These are phyloP conservation scores for Coemansia erecta DNA, from an alignment of 192 early-diverging fungal species.

Conservation along the genomic window DNA sequence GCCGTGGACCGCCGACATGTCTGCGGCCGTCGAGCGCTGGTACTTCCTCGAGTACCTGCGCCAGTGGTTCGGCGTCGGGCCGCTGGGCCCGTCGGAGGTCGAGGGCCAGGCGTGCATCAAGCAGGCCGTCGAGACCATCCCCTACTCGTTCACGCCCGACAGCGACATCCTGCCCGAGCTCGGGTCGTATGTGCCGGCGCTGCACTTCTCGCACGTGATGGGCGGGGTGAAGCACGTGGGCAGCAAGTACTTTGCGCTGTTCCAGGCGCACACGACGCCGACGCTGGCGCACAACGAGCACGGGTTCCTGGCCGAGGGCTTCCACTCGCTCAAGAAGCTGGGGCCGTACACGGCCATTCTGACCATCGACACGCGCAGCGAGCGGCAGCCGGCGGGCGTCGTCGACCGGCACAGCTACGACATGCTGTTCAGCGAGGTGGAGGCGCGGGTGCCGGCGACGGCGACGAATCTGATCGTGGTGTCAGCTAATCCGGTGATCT, in stretches of 20 bases:
- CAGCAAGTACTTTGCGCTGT: constrained; percentile 72
- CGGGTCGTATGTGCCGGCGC: constrained; percentile 67
- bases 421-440: constrained; percentile 56
- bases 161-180: constrained; percentile 76
- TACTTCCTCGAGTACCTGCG: constrained; percentile 66
- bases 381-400: constrained; percentile 65
- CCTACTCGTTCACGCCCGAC: constrained; percentile 77
- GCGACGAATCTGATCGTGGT: constrained; percentile 70
- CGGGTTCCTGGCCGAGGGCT: constrained; percentile 54
- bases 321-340: constrained; percentile 63
- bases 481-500: constrained; percentile 68
- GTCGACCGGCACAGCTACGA: constrained; percentile 64
- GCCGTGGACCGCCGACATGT: constrained; percentile 60
- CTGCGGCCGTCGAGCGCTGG: constrained; percentile 59
- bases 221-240: constrained; percentile 67
- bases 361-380: constrained; percentile 69
- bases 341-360: constrained; percentile 69
- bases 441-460: constrained; percentile 53
- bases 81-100: constrained; percentile 10
- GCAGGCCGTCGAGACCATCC: constrained; percentile 68
- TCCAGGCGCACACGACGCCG: constrained; percentile 78
- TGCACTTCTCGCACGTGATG: constrained; percentile 67
- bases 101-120: constrained; percentile 54
- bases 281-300: constrained; percentile 59
- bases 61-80: constrained; percentile 51